These are phyloP conservation scores for Penicillium atrosanguineum DNA, from an alignment of 495 filamentous ascomycete genomes.

Conservation along the genomic window DNA sequence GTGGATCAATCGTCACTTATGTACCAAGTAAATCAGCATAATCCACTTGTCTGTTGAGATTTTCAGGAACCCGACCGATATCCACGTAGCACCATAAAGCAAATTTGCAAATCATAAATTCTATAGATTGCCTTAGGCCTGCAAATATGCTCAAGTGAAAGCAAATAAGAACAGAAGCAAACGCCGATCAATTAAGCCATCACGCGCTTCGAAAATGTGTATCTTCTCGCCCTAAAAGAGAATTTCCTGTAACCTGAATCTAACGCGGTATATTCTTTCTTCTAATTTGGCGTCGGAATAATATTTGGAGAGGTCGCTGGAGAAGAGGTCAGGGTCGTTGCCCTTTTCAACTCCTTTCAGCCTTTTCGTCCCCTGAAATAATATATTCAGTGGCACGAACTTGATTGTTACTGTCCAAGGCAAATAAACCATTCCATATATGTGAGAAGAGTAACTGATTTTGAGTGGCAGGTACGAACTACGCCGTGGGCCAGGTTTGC, in stretches of 20 bases:
- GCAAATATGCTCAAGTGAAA: neutral
- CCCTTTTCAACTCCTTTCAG: no score
- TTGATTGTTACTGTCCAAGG: no score
- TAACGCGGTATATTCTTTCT: slow-evolving; percentile 50
- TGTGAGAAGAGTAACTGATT: no score
- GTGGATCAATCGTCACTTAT: no score
- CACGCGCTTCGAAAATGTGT: slow-evolving; percentile 75
- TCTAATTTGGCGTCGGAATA: slow-evolving; percentile 53
- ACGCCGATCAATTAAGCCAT: slow-evolving; percentile 62
- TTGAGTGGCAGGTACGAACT: no score
- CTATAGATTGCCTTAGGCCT: neutral
- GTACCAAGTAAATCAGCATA: no score
- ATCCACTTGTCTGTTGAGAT: no score
- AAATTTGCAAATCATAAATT: neutral
- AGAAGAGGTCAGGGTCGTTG: slow-evolving; percentile 33
- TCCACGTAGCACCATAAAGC: slow-evolving; percentile 10
- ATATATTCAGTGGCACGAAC: no score
- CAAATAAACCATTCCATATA: no score
- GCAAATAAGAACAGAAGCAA: slow-evolving; percentile 2
- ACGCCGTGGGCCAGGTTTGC: no score
- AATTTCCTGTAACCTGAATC: slow-evolving; percentile 75
- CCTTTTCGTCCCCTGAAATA: no score
- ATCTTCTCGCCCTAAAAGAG: slow-evolving; percentile 89
- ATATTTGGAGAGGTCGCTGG: slow-evolving; percentile 44
- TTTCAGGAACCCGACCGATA: neutral